Conservation (phyloP, 148 eudicot genomes). For the Drosera capensis region DNA sequence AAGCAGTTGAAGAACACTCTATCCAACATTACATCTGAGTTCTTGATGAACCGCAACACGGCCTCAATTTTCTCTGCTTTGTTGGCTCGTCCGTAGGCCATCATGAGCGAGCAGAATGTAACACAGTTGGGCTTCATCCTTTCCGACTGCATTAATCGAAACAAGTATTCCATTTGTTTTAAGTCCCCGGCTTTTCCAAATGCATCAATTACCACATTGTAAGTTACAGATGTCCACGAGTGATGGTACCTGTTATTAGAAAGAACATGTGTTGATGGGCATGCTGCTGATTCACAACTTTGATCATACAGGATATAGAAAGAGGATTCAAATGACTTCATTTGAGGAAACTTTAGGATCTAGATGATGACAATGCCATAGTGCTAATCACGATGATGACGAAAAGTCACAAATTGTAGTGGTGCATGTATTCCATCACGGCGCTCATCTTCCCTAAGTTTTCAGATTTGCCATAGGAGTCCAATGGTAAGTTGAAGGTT, state of each 20-base stretch:
- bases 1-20: constrained; percentile 70
- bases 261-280: too few relatives aligned
- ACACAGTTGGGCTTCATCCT: constrained; percentile 69
- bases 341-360: too few relatives aligned
- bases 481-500: constrained; percentile 76
- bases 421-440: constrained; percentile 93
- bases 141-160: constrained; percentile 67
- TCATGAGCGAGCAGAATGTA: constrained; percentile 73
- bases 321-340: too few relatives aligned
- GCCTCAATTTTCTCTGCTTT: constrained; percentile 47
- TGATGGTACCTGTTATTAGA: constrained; percentile 64
- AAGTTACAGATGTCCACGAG: constrained; percentile 77
- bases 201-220: constrained; percentile 78
- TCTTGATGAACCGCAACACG: constrained; percentile 45
- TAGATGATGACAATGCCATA: too few relatives aligned
- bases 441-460: constrained; percentile 71
- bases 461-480: constrained; percentile 65
- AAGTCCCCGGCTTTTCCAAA: constrained; percentile 71
- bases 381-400: too few relatives aligned
- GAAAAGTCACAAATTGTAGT: too few relatives aligned
- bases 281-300: too few relatives aligned
- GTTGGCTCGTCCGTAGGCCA: constrained; percentile 66
- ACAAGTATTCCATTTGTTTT: constrained; percentile 65
- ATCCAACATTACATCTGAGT: constrained; percentile 60
- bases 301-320: too few relatives aligned